A percentile compares a stretch with the other conserved stretches of the same genome.
Conservation (phyloP, 352 stramenopile species). For the Globisporangium spinosum region DNA sequence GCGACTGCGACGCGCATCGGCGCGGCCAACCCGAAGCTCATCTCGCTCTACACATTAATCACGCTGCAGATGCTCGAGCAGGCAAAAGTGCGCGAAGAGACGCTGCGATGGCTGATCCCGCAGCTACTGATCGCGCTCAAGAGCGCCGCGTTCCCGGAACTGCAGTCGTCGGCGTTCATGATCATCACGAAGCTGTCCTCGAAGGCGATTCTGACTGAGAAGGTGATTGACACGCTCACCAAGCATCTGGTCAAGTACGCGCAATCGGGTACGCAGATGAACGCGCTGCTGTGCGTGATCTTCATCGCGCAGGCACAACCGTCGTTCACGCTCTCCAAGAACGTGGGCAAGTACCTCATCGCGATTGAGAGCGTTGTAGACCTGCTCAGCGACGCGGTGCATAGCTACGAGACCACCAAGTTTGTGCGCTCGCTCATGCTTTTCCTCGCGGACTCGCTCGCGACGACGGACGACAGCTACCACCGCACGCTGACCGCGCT, state of each 20-base stretch:
- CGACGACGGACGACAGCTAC: conserved; percentile 34
- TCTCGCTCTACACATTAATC: conserved; percentile 83
- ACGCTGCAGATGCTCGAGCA: conserved; percentile 80
- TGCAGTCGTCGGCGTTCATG: conserved; percentile 84
- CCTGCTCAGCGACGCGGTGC: conserved; percentile 52
- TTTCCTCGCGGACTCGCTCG: conserved; percentile 47
- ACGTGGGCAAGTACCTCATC: conserved; percentile 62
- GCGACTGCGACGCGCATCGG: conserved; percentile 54
- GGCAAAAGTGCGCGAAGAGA: conserved; percentile 53
- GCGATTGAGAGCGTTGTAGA: conserved; percentile 66
- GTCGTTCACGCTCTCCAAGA: conserved; percentile 49
- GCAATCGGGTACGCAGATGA: conserved; percentile 59
- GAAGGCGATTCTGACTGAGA: conserved; percentile 69
- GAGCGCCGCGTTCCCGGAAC: conserved; percentile 57
- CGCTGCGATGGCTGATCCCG: conserved; percentile 76
- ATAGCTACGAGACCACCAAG: conserved; percentile 68
- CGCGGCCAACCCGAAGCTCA: conserved; percentile 66
- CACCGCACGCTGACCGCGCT: conserved; percentile 40
- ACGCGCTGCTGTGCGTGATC: conserved; percentile 72
- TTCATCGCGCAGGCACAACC: conserved; percentile 73
- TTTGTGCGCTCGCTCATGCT: conserved; percentile 57
- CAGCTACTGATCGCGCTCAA: conserved; percentile 73
- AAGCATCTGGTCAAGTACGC: conserved; percentile 79
- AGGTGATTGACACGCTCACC: conserved; percentile 66
- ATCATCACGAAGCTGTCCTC: conserved; percentile 79